These are phyloP conservation scores for Porphyrellus sp. DNA, from an alignment of 1,284 basidiomycete genomes.

Conservation along the genomic window DNA sequence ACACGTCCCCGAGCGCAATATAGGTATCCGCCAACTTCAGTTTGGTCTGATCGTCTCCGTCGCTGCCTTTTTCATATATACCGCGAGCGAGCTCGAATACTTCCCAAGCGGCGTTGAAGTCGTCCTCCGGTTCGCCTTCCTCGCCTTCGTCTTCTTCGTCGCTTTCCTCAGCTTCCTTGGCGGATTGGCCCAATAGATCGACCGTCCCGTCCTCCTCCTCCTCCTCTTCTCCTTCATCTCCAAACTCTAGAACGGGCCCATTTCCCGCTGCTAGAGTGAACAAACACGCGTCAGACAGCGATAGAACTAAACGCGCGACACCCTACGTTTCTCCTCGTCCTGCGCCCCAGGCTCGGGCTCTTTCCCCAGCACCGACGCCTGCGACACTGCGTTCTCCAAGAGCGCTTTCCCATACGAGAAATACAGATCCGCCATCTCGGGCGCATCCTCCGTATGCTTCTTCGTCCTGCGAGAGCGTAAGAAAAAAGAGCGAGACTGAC, in stretches of 20 bases:
- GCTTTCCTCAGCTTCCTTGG: constrained; percentile 43
- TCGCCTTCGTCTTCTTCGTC: constrained; percentile 51
- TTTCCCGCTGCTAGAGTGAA: constrained; percentile 30
- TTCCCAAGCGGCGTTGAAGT: constrained; percentile 94
- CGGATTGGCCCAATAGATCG: constrained; percentile 61
- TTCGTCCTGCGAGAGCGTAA: constrained; percentile 51
- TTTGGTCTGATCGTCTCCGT: constrained; percentile 55
- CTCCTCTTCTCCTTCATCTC: constrained; percentile 65
- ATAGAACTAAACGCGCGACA: constrained; percentile 1
- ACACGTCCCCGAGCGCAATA: constrained; percentile 83
- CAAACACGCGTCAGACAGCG: not conserved
- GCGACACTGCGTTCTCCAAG: constrained; percentile 81
- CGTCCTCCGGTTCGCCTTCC: constrained; percentile 80
- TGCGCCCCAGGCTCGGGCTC: constrained; percentile 55
- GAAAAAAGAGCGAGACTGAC: too few species aligned
- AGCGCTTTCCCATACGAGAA: constrained; percentile 85
- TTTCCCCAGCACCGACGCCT: constrained; percentile 81
- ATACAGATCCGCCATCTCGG: constrained; percentile 79
- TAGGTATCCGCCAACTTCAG: constrained; percentile 83
- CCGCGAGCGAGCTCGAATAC: constrained; percentile 84
- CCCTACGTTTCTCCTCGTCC: constrained; percentile 45
- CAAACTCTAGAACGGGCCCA: constrained; percentile 68
- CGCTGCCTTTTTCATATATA: constrained; percentile 70
- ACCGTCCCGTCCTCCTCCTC: constrained; percentile 49
- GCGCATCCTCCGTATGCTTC: constrained; percentile 69